Conservation (phyloP, 768 basidiomycete genomes). For the Steccherinum ochraceum region DNA sequence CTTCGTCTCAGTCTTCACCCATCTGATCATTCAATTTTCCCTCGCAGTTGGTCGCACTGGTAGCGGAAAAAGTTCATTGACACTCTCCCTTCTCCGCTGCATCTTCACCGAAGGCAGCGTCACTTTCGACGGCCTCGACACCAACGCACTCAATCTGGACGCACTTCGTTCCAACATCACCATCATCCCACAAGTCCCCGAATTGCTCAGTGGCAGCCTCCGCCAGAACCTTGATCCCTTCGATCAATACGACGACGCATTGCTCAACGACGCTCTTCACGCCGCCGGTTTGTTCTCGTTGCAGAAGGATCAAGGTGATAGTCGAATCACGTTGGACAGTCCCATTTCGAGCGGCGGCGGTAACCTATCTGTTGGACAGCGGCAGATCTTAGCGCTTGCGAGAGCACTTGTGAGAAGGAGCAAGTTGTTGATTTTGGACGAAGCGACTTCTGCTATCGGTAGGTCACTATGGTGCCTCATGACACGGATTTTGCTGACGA, state of each 20-base stretch:
- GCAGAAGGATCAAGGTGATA: slow-evolving; percentile 30
- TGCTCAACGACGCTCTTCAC: slow-evolving; percentile 44
- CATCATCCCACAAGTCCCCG: slow-evolving; percentile 53
- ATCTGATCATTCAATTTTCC: slow-evolving; percentile 6
- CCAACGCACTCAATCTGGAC: slow-evolving; percentile 43
- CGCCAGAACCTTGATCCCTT: slow-evolving; percentile 61
- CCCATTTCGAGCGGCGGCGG: slow-evolving; percentile 36
- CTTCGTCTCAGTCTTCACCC: background rate
- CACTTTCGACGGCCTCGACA: slow-evolving; percentile 43
- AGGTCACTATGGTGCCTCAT: too few relatives aligned
- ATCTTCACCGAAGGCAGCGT: slow-evolving; percentile 48
- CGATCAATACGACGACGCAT: slow-evolving; percentile 44
- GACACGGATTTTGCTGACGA: slow-evolving; percentile 35
- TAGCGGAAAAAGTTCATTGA: slow-evolving; percentile 42
- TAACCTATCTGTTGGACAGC: slow-evolving; percentile 50
- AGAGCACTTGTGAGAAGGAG: slow-evolving; percentile 51
- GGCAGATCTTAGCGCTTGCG: slow-evolving; percentile 55
- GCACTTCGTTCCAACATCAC: slow-evolving; percentile 47
- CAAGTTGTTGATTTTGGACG: slow-evolving; percentile 54
- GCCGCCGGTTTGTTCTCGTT: slow-evolving; percentile 40
- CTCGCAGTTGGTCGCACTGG: slow-evolving; percentile 34
- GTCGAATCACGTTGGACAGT: slow-evolving; percentile 37
- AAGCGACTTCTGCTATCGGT: slow-evolving; percentile 45
- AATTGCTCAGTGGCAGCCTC: slow-evolving; percentile 48
- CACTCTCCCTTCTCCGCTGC: slow-evolving; percentile 46